Evolutionary conservation across 441 rosid genomes (phyloP), one percentile per base, ranked within the genome.

Genomic region (Corymbia citriodora): DNA sequence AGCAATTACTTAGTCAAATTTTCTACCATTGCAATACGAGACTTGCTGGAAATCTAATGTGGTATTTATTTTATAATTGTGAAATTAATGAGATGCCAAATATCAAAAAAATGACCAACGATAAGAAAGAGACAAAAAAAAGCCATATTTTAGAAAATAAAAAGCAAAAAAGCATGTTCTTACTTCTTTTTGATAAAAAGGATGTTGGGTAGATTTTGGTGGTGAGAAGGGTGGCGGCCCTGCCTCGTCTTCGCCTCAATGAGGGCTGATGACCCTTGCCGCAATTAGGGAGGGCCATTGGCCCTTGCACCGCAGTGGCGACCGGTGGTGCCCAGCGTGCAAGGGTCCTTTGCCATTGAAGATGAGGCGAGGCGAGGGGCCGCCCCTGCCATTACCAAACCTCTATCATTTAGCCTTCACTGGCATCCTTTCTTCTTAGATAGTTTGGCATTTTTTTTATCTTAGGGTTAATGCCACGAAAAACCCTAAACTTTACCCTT

Each of bases 401-500:
- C 33, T 68, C 79, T 68, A 68, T 12, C 79, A 7, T 27, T 57
- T 68, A 68, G 23, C 79, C 12, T 27, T 57, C 61, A 57, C 61
- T 23, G 2, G 36, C 10, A 63, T 13, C 31, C 31, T 13, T 68
- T 8, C 18, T 31, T 25, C n/a, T 8, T 31, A 21, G 23, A 57
- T 19, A 0, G 0, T 31, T 8, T 16, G 10, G 40, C 19, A 16
- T 14, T 27, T 25, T 25, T 59, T 16, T 31, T n/a, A 4, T 31
- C 21, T 16, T 68, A 65, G n/a, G n/a, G n/a, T n/a, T n/a, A n/a
- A n/a, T n/a, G n/a, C n/a, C n/a, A n/a, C n/a, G n/a, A n/a, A n/a
- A n/a, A n/a, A n/a, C n/a, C n/a, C n/a, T n/a, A n/a, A n/a, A n/a
- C n/a, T n/a, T n/a, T n/a, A n/a, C n/a, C n/a, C n/a, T n/a, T n/a